phyloP scores from a whole-genome alignment of 805 yeast species.

The Pichia exigua region DNA sequence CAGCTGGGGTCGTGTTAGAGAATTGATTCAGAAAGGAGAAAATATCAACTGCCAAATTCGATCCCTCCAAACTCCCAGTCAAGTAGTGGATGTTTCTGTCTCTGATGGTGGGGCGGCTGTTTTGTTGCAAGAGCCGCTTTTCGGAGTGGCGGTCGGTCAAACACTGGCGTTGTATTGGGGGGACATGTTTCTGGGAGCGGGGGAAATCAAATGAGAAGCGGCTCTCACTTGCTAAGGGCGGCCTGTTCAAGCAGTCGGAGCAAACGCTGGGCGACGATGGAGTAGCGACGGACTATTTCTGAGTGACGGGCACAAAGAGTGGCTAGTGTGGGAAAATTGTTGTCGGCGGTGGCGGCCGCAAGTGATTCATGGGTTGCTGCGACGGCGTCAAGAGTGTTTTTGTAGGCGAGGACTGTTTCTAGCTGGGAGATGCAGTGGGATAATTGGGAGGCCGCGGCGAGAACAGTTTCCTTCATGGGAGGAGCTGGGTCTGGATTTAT shows the following conservation, averaged over 20 bases:
- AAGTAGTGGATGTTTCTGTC: slow-evolving; percentile 13
- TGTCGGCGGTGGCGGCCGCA: neutral
- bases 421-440: neutral
- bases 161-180: slow-evolving; percentile 64
- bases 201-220: slow-evolving; percentile 27
- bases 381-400: neutral
- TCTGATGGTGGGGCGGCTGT: slow-evolving; percentile 25
- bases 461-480: neutral
- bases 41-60: slow-evolving; percentile 54
- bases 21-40: slow-evolving; percentile 1
- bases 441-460: neutral
- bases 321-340: neutral
- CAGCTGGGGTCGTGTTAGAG: neutral
- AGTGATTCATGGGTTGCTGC: neutral
- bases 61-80: slow-evolving; percentile 59
- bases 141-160: slow-evolving; percentile 91
- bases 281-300: neutral
- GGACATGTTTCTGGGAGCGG: slow-evolving; percentile 63
- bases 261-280: neutral
- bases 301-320: neutral
- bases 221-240: neutral
- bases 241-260: neutral
- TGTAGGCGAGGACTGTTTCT: neutral
- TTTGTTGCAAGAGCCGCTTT: slow-evolving; percentile 35
- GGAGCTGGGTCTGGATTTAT: neutral